Conservation (phyloP, 768 basidiomycete species). For the Auriscalpium vulgare region DNA sequence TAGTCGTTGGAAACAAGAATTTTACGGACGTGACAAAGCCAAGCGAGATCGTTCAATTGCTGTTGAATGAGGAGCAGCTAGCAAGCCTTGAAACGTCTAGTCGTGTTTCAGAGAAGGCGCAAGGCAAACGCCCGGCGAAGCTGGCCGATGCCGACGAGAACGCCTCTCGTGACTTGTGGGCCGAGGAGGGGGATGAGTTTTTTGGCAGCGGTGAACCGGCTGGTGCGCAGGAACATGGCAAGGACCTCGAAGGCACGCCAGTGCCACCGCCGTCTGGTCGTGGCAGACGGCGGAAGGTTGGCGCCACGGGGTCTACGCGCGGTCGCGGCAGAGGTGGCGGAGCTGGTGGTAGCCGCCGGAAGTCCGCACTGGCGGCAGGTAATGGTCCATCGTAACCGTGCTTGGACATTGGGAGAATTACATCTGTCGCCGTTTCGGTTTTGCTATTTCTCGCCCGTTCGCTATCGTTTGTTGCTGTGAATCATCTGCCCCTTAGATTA, state of each 20-base stretch:
- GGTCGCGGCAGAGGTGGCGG: constrained; percentile 25
- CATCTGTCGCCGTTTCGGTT: too few species aligned
- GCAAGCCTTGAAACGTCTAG: constrained; percentile 54
- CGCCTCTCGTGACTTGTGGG: constrained; percentile 62
- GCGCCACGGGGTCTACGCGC: constrained; percentile 22
- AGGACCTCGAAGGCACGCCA: constrained; percentile 20
- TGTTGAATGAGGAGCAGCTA: constrained; percentile 92
- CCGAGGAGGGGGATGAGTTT: constrained; percentile 83
- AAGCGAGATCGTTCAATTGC: constrained; percentile 91
- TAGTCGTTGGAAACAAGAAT: constrained; percentile 95
- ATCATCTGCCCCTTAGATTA: too few species aligned
- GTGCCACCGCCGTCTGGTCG: constrained; percentile 18
- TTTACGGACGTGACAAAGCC: constrained; percentile 90
- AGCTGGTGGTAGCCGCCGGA: constrained; percentile 14
- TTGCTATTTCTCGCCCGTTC: too few species aligned
- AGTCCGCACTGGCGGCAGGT: constrained; percentile 14
- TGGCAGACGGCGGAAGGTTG: constrained; percentile 29
- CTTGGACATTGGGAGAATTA: too few species aligned
- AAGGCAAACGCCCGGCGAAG: constrained; percentile 28
- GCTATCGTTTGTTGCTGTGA: too few species aligned
- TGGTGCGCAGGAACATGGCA: constrained; percentile 15
- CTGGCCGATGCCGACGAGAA: constrained; percentile 28
- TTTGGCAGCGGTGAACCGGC: constrained; percentile 50
- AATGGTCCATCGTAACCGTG: constrained; percentile 3
- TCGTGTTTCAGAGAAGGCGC: constrained; percentile 26